Conservation (phyloP, 225 moss, liverwort and hornwort genomes). For the Ulota crispa region DNA sequence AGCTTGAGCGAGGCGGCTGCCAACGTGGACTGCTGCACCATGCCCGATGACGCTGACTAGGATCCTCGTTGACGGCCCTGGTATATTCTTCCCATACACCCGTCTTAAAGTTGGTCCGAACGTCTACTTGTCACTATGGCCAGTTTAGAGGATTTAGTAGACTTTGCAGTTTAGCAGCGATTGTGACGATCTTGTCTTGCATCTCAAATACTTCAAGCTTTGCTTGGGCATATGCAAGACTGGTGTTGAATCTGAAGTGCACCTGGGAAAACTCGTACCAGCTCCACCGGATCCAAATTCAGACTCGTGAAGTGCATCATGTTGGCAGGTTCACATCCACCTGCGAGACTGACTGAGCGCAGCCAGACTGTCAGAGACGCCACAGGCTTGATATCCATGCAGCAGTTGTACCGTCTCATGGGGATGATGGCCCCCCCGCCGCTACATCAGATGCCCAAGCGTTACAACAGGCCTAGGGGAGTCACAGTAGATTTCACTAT, state of each 20-base stretch:
- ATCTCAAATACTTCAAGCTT: not conserved
- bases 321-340: not conserved
- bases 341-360: not conserved
- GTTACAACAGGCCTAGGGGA: not conserved
- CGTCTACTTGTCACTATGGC: not conserved
- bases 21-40: too few species aligned
- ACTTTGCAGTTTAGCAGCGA: not conserved
- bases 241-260: not conserved
- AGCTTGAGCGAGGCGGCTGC: too few species aligned
- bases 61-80: too few species aligned
- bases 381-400: not conserved
- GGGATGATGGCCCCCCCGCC: not conserved
- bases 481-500: not conserved
- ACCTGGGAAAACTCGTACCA: not conserved
- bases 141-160: not conserved
- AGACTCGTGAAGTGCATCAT: not conserved
- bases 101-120: too few species aligned
- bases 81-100: too few species aligned
- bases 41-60: too few species aligned
- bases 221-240: not conserved
- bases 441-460: not conserved
- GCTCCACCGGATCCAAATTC: not conserved
- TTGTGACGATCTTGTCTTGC: not conserved
- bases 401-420: not conserved
- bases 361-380: not conserved